Base-by-base conservation (phyloP, 2,329 filamentous ascomycete species). In the Penicillium hesseltinei region DNA sequence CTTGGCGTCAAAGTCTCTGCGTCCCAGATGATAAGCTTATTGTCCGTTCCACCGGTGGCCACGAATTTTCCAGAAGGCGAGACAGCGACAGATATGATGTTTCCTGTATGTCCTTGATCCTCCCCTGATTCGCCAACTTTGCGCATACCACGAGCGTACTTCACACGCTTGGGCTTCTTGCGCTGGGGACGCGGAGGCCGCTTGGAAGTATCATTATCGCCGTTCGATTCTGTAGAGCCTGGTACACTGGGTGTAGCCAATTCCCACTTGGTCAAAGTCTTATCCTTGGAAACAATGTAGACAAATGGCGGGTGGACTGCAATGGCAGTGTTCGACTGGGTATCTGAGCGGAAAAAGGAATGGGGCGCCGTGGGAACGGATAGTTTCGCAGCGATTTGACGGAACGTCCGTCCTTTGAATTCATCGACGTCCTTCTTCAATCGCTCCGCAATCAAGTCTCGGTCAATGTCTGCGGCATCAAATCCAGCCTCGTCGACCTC, bases 391-490 rank as follows among this genome's bases (percentile, higher is more conserved):
- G 90, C 89, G 65, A 99, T 84, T 72, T 86, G 85, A 51, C 91
- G 85, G 77, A 96, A 97, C 49, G 96, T 83, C 66, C 89, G 88
- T 57, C 94, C 94, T 78, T 97, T 97, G 55, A 86, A 85, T 77
- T 97, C 94, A 51, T 94, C 86, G 43, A 94, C 90, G 72, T 97
- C 94, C 76, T 97, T 91, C 75, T 93, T 87, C 67, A 99, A 79
- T 66, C 92, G 82, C 74, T 96, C 90, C 42, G 93, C 92, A 68
- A 99, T 92, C 66, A 97, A 79, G 71, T 99, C 94, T 58, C 89
- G 84, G 77, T 97, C 94, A 57, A 99, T 90, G 52, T 97, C 91
- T 66, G 88, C 92, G 8, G 94, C 94, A 76, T 99, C 92, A 70
- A 97, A 99, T 39, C 92, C 94, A 52, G 83, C 83, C 62, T 91